Base-by-base conservation (phyloP, 1,139 yeast genomes). In the Candida anutae region DNA sequence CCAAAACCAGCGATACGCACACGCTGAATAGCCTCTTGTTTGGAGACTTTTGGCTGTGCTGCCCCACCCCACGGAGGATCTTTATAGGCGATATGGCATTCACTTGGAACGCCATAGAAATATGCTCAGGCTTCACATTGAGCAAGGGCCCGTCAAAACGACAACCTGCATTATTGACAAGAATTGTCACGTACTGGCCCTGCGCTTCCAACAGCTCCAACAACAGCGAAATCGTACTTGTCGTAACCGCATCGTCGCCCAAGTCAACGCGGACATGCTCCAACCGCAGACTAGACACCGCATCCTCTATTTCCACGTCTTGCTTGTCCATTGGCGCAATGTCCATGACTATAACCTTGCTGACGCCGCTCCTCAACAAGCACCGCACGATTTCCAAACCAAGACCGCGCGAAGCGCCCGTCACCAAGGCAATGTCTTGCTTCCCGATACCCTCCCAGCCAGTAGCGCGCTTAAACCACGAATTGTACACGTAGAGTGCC, bases 111-210 rank as follows among this genome's bases (percentile, higher is more conserved):
- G 75, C 49, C 0, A 43, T 38, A 3, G 45, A 37, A 4, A 74
- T 55, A 8, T 58, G 53, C 0, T 43, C 42, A 3, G 42, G 50
- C 0, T 53, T 31, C 27, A 70, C 33, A 5, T 63, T 58, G 9
- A 63, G 35, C 2, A 80, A 38, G 2, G 65, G 41, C 23, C 63
- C 60, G 32, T 53, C 51, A 26, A 74, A 75, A 28, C 88, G 61
- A 8, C 77, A 54, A 0, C 90, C 95, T 1, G 94, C 95, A 48
- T 83, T 84, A 45, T 81, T 80, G 15, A 87, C 57, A 23, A 83
- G 49, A 0, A 81, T 56, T 18, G 76, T 66, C 2, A 81, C 55
- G 13, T 44, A 38, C 3, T 57, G 54, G 8, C 50, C 42, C n/a
- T 40, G 31, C 1, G 31, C 19, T 14, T 53, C 50, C 22, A 76